Percentiles rank a stretch among this genome's conserved stretches.
phyloP scores from a whole-genome alignment of 169 alveolate species.

The Cryptosporidium parvum region DNA sequence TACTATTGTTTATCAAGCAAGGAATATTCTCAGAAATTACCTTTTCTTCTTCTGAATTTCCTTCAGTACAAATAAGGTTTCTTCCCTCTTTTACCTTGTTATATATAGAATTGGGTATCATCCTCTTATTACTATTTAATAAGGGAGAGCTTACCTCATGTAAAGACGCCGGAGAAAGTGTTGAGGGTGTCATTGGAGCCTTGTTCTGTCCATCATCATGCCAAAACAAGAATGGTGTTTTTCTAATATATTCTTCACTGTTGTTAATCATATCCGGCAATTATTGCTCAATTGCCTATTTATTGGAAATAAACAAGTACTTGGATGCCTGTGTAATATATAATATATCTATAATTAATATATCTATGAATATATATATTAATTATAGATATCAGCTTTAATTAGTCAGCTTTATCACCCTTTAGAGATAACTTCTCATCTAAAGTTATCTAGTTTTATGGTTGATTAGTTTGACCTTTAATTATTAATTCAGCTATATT shows the following conservation, averaged over 20 bases:
- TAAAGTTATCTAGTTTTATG: background rate
- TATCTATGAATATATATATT: background rate
- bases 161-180: slow-evolving; percentile 67
- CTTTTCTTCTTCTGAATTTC: slow-evolving; percentile 8
- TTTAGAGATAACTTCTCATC: slow-evolving; percentile 22
- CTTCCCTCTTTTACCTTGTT: slow-evolving; percentile 21
- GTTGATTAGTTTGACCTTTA: slow-evolving; percentile 6
- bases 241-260: slow-evolving; percentile 39
- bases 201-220: slow-evolving; percentile 65
- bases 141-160: slow-evolving; percentile 57
- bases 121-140: background rate
- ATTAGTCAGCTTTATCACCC: slow-evolving; percentile 32
- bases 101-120: background rate
- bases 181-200: slow-evolving; percentile 66
- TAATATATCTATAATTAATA: too few species aligned
- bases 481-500: background rate
- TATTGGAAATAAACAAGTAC: background rate
- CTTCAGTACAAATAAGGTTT: slow-evolving; percentile 7
- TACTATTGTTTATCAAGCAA: slow-evolving; percentile 27
- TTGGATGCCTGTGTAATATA: background rate
- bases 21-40: slow-evolving; percentile 15
- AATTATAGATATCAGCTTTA: slow-evolving; percentile 32
- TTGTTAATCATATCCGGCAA: slow-evolving; percentile 17
- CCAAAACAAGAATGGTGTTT: slow-evolving; percentile 56
- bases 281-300: background rate